A percentile compares a stretch with the other conserved stretches of the same genome.
phyloP scores from a whole-genome alignment of 345 rosid genomes.

The Eucalyptus regnans region DNA sequence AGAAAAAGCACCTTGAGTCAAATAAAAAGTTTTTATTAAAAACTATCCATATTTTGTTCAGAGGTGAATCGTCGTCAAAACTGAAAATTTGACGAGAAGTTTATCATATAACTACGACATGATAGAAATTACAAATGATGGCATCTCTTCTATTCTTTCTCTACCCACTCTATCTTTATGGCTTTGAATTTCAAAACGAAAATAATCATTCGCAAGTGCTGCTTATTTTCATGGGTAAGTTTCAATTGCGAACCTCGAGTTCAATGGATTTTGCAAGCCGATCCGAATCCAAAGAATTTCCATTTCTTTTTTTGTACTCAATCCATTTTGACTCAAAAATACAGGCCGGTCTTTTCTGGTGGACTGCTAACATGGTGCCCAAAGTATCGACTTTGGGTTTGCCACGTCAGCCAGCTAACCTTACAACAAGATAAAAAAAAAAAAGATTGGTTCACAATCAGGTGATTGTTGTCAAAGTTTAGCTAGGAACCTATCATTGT shows the following conservation, averaged over 20 bases:
- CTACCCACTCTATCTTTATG: not conserved
- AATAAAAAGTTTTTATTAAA: too few relatives aligned
- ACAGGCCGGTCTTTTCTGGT: not conserved
- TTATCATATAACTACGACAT: too few relatives aligned
- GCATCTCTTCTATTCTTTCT: too few relatives aligned
- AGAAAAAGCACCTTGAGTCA: too few relatives aligned
- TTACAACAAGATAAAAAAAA: not conserved
- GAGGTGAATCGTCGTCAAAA: too few relatives aligned
- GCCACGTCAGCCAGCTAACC: not conserved
- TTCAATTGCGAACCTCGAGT: accelerated
- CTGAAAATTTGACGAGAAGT: too few relatives aligned
- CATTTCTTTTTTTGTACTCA: not conserved
- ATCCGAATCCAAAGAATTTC: accelerated
- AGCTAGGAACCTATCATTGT: not conserved
- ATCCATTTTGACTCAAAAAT: not conserved
- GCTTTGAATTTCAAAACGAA: not conserved
- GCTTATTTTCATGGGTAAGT: not conserved
- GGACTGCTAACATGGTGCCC: not conserved
- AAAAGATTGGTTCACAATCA: too few relatives aligned
- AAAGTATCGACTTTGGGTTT: not conserved
- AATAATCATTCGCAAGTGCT: not conserved
- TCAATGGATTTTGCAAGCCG: not conserved
- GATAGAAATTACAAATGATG: too few relatives aligned
- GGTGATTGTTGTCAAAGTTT: too few relatives aligned
- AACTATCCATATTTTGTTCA: too few relatives aligned